Evolutionary conservation across 768 basidiomycete genomes (phyloP), one percentile per base, ranked within the genome.

Genomic region (Mycena leptocephala): DNA sequence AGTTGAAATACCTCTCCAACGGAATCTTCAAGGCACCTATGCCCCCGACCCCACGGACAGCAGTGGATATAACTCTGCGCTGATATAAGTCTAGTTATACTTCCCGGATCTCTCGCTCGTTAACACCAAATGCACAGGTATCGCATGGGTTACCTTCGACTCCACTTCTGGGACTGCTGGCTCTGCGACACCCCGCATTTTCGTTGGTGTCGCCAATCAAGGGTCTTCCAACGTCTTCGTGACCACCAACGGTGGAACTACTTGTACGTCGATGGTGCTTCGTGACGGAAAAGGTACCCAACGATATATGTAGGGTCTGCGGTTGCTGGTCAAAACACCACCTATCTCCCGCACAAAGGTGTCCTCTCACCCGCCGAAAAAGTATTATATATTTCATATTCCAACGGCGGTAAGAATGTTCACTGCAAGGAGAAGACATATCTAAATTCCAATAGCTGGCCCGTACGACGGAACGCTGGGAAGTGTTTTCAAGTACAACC

Each of bases 141-240:
- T 93, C 66, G 82, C 92, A n/a, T 94, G 90, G 88, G 91, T 94
- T 37, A 93, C 92, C 0, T 93, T 93, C 77, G 92, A 93, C 78
- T 84, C 88, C 53, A 87, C 91, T 8, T 89, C 92, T n/a, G 91
- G 92, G 8, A 83, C 86, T 2, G 85, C 86, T 32, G 92, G 92
- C 26, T 81, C 80, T 8, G 86, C 92, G 0, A 93, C 92, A 18
- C 90, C 88, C 33, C 90, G 92, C 59, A 93, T 94, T 41, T 94
- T 94, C 69, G 92, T 93, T 39, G 93, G 93, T 70, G 93, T 94
- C 33, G 92, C 91, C 0, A 93, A 87, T 77, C 83, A 85, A 37
- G 92, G 91, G 3, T 83, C 90, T 0, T 85, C 84, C 76, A 93
- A 91, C 75, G 82, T 94, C 18, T 94, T 90, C 76, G 87, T 92